Evolutionary conservation across 768 basidiomycete genomes (phyloP), one percentile per base, ranked within the genome.

Genomic region (Suillus tomentosus): DNA sequence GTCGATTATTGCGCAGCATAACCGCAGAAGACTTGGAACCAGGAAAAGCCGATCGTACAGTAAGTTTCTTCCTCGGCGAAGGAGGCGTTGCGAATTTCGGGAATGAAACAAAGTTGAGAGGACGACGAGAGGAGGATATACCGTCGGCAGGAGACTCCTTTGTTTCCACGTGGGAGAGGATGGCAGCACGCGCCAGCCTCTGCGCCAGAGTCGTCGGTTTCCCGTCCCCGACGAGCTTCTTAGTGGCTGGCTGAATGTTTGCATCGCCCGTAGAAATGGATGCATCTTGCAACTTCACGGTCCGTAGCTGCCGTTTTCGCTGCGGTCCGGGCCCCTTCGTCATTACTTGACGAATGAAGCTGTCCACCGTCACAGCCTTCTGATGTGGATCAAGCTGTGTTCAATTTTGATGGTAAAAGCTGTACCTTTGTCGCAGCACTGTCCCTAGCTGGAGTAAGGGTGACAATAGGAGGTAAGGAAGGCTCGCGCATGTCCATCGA

Each of bases 91-190:
- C 8, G 31, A 71, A 71, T 57, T 74, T 74, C 54, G 70, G 61
- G 57, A 71, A 63, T 54, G 72, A 64, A 8, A 75, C 75, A 34
- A 75, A 75, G 24, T 68, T 64, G 60, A 75, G 64, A 31, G 74
- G 74, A 14, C 68, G 72, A 0, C 71, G 71, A 8, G 67, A 43
- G 61, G 2, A 58, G 19, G 66, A 63, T 62, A 65, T 11, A n/a
- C 66, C 61, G 36, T 9, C 36, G 36, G 36, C 7, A 3, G 62
- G 61, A 24, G 37, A 53, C 17, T 59, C 63, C 37, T 71, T 64
- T 31, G 66, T 47, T 63, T 75, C 68, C 11, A 67, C 75, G 40
- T 63, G 66, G 3, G 75, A 62, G 14, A 75, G 64, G 24, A 75
- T 65, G n/a, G 69, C 63, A 13, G 74, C 74, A n/a, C 74, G 69